Evolutionary conservation across 768 basidiomycete genomes (phyloP).

Genomic region (Exsudoporus frostii): DNA sequence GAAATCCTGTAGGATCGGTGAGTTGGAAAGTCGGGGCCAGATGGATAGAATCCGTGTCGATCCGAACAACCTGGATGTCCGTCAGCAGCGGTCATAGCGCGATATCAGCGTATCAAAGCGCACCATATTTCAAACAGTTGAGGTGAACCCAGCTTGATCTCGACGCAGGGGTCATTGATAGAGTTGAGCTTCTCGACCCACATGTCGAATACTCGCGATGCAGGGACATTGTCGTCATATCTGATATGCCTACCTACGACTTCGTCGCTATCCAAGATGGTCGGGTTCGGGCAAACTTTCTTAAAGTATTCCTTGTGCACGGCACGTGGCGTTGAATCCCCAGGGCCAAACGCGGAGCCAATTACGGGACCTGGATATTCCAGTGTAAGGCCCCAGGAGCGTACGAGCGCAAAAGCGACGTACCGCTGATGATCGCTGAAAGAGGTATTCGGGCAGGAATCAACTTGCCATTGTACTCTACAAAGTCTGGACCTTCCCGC

Average conservation of each 20-base stretch:
- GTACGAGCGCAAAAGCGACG: slow-evolving; percentile 3
- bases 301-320: slow-evolving; percentile 47
- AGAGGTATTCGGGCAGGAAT: slow-evolving; percentile 56
- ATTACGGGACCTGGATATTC: slow-evolving; percentile 39
- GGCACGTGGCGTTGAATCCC: slow-evolving; percentile 39
- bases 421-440: slow-evolving; percentile 51
- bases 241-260: slow-evolving; percentile 22
- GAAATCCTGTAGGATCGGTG: slow-evolving; percentile 45
- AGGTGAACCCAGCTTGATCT: slow-evolving; percentile 34
- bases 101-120: slow-evolving; percentile 14
- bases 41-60: slow-evolving; percentile 36
- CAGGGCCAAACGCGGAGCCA: slow-evolving; percentile 37
- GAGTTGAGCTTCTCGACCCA: slow-evolving; percentile 47
- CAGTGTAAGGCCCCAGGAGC: neutral
- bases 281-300: slow-evolving; percentile 44
- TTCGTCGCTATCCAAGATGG: slow-evolving; percentile 26
- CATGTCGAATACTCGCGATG: slow-evolving; percentile 36
- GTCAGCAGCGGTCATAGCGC: neutral
- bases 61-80: slow-evolving; percentile 47
- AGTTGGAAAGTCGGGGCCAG: slow-evolving; percentile 47
- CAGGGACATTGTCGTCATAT: slow-evolving; percentile 26
- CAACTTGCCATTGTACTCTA: slow-evolving; percentile 44
- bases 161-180: slow-evolving; percentile 48
- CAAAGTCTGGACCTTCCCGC: slow-evolving; percentile 39
- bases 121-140: slow-evolving; percentile 57